Base-by-base conservation (phyloP, 306 rosid genomes). In the Cicer yamashitae region DNA sequence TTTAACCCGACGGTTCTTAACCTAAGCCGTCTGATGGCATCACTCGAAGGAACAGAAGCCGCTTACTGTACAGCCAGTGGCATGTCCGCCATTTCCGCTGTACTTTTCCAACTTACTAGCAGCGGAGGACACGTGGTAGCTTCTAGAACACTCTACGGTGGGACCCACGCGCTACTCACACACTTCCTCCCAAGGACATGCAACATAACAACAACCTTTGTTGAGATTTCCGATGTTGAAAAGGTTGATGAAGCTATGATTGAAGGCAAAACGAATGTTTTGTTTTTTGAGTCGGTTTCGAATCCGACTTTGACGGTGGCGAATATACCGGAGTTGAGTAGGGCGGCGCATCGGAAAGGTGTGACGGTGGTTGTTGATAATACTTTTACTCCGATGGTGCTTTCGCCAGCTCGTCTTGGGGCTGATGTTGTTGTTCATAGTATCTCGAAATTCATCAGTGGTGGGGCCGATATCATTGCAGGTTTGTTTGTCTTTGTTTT, bases 21-120 rank as follows among this genome's bases (percentile, higher is more conserved):
- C 77, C 92, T 96, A 11, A 77, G 96, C 83, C 97, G 99, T 8
- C 91, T 86, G 70, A 88, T 96, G 96, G 99, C 99, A 0, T 96
- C 99, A 1, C 64, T 96, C 0, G 99, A 96, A 38, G 96, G 93
- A 5, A 96, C 99, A 1, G 98, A 92, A 70, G 99, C 96, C 0
- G 98, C 99, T 0, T 96, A 96, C 87, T 96, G 99, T 77, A 92
- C 98, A 20, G 82, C 98, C 40, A 88, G 93, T 66, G 99, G 99
- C 12, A 96, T 96, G 99, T 84, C 99, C 4, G 92, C 99, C 3
- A 89, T 96, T 53, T 57, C 91, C 25, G 74, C 93, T 1, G 90
- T 82, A 0, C 70, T 96, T 15, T 77, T 92, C 38, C 97, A 96
- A 70, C 84, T 96, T 0, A 86, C 88, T 58, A 78, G 89, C 70